Base-by-base conservation (phyloP, 208 protist genomes). In the Leishmania guyanensis region DNA sequence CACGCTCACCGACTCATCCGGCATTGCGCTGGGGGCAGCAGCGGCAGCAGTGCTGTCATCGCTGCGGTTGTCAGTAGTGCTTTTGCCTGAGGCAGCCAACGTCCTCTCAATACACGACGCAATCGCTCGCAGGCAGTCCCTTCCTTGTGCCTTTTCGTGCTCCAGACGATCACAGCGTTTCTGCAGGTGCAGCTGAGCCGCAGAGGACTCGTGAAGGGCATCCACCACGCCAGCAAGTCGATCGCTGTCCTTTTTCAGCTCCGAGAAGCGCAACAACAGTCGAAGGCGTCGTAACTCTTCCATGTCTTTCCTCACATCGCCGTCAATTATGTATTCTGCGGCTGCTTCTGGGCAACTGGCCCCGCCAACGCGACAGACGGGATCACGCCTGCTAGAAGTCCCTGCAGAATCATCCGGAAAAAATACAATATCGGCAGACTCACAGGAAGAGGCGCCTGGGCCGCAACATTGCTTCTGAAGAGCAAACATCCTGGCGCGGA, bases 241-340 rank as follows among this genome's bases (percentile, higher is more conserved):
- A 66, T 94, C 91, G 66, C 91, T 95, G 69, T 93, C 86, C 72
- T 92, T 91, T 72, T 95, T 95, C 29, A 95, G 79, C 76, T 95
- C 89, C 26, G 91, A 95, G 71, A 95, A 95, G 71, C 91, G 89
- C 86, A 95, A 87, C 39, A 95, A 70, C n/a, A 92, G 68, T 29
- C 91, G 91, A 39, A 95, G 85, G 16, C 91, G 86, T 16, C 76
- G 81, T 56, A 95, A 80, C 82, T 95, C 91, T 54, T 85, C 68
- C 69, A 29, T 75, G 2, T 81, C 77, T 65, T 54, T 78, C 3
- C 46, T 72, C 20, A 5, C 9, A 17, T n/a, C 22, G 6, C 29
- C 39, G 43, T 72, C 8, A 0, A 12, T 43, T 29, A 51, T 0
- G 46, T 20, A 51, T 51, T 51, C 46, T 51, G 36, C 6, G 3